Evolutionary conservation across 345 rosid species (phyloP).

Genomic region (Crucihimalaya himalaica): DNA sequence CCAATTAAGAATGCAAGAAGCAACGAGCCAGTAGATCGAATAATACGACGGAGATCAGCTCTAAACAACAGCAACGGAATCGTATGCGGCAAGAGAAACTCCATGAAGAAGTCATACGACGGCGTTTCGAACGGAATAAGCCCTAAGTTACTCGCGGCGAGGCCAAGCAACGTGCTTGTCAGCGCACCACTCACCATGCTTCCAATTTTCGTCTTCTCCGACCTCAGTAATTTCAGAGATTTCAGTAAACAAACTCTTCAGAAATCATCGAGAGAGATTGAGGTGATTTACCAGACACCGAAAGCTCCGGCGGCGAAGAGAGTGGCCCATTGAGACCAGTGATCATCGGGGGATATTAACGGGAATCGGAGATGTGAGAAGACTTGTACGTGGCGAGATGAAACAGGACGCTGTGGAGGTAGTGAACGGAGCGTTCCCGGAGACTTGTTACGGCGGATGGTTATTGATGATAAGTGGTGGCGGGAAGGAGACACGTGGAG

Average conservation of each 20-base stretch:
- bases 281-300: constrained; percentile 65
- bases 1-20: constrained; percentile 79
- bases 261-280: neutral
- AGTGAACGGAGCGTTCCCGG: neutral
- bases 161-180: constrained; percentile 77
- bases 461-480: neutral
- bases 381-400: constrained; percentile 37
- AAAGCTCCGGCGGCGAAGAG: constrained; percentile 85
- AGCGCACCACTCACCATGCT: constrained; percentile 75
- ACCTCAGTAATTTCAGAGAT: constrained; percentile 46
- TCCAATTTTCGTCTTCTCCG: constrained; percentile 81
- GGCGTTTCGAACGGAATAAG: constrained; percentile 61
- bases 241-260: neutral
- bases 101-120: constrained; percentile 61
- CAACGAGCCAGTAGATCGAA: constrained; percentile 65
- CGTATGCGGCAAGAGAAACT: constrained; percentile 70
- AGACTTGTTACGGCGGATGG: constrained; percentile 21
- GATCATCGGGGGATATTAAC: constrained; percentile 67
- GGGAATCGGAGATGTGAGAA: constrained; percentile 52
- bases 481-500: constrained; percentile 37
- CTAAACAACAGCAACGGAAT: constrained; percentile 73
- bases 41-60: constrained; percentile 70
- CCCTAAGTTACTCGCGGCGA: constrained; percentile 77
- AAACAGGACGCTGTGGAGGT: neutral
- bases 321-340: constrained; percentile 78